phyloP scores from a whole-genome alignment of 108 stramenopile species.

The Nitzschia sp. region DNA sequence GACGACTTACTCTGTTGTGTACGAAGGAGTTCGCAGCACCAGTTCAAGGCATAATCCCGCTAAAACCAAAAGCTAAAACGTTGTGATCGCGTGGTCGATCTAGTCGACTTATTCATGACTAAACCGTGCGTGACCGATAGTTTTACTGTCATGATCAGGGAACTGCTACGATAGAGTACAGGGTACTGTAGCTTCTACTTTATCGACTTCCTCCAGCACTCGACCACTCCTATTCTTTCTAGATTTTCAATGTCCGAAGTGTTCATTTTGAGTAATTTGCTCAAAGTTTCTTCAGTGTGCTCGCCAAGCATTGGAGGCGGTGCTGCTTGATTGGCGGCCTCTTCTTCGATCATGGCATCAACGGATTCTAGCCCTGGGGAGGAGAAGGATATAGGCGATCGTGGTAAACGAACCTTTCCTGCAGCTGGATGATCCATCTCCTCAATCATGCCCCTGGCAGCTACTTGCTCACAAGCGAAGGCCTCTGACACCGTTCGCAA shows the following conservation, averaged over 20 bases:
- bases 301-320: slow-evolving; percentile 51
- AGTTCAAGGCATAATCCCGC: too few relatives aligned
- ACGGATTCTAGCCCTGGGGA: background rate
- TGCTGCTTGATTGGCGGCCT: slow-evolving; percentile 1
- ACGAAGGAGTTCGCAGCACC: too few relatives aligned
- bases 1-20: too few relatives aligned
- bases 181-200: too few relatives aligned
- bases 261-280: slow-evolving; percentile 26
- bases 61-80: too few relatives aligned
- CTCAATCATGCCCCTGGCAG: slow-evolving; percentile 28
- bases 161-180: too few relatives aligned
- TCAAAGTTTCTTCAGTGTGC: slow-evolving; percentile 47
- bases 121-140: too few relatives aligned
- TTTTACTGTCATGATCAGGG: too few relatives aligned
- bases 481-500: slow-evolving; percentile 42
- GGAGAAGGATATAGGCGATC: slow-evolving; percentile 25
- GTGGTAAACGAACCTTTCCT: slow-evolving; percentile 29
- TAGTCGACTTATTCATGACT: too few relatives aligned
- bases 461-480: slow-evolving; percentile 39
- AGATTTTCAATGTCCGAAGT: slow-evolving; percentile 19
- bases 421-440: slow-evolving; percentile 40
- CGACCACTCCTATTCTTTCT: slow-evolving; percentile 24
- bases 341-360: background rate
- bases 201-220: slow-evolving; percentile 37
- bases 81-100: too few relatives aligned